Base-by-base conservation (phyloP, 129 eudicot genomes). In the Logfia minima region DNA sequence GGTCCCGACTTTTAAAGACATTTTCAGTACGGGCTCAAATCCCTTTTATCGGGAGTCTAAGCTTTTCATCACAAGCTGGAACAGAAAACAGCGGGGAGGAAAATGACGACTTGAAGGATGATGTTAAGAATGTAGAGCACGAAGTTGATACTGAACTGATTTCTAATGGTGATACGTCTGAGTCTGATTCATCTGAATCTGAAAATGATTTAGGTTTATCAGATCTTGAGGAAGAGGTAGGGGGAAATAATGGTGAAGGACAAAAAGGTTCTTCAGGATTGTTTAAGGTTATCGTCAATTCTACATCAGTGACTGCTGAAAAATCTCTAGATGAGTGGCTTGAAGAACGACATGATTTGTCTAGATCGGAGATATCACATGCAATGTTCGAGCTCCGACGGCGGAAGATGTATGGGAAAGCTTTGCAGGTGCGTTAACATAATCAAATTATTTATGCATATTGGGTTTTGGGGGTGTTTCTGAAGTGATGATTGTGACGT, bases 31-130 rank as follows among this genome's bases (percentile, higher is more conserved):
- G 43, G 8, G 62, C 72, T 19, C 69, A 52, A 18, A 72, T 29
- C 31, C 63, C 65, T n/a, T 82, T 35, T 51, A 60, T 66, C 3
- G 86, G 83, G 71, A 19, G 62, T 5, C 84, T 76, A 24, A 55
- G 81, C 61, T 85, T 89, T 71, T 94, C 90, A 22, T 87, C 99
- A 32, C 87, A 82, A 79, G 89, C 90, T 64, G 94, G 88, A 51
- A 66, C 86, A 28, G 77, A 82, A 74, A 87, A 82, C 53, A 79
- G 86, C 55, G 87, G 74, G 14, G 92, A 86, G 26, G 90, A 88
- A 72, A 81, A 77, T 39, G 84, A 75, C 61, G 86, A 82, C 59
- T 84, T 86, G 74, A 90, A 89, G 37, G 85, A 83, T 69, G 85
- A 76, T 4, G 83, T 86, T 75, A 66, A 35, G 61, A 34, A 29